These are phyloP conservation scores for Pseudogymnoascus sp. DNA, from an alignment of 2,329 filamentous ascomycete species.

Conservation along the genomic window DNA sequence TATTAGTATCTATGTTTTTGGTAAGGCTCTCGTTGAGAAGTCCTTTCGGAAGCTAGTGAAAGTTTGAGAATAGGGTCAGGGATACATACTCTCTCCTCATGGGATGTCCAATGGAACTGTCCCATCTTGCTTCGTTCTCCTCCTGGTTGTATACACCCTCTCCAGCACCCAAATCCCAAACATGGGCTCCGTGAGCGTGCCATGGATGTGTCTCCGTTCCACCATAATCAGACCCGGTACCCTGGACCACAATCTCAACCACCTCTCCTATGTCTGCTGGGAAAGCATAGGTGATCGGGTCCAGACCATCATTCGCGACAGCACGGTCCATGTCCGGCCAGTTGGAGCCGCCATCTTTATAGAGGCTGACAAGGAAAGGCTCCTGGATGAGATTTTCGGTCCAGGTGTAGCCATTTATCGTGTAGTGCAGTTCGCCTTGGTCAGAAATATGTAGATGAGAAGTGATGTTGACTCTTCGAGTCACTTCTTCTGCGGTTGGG, in stretches of 20 bases:
- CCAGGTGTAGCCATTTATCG: slow-evolving; percentile 30
- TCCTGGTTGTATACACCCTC: slow-evolving; percentile 36
- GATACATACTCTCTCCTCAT: slow-evolving; percentile 6
- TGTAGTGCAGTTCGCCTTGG: slow-evolving; percentile 15
- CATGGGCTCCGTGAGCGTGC: neutral
- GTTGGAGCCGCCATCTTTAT: slow-evolving; percentile 28
- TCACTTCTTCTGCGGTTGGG: slow-evolving; percentile 29
- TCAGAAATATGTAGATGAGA: slow-evolving; percentile 10
- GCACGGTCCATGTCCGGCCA: slow-evolving; percentile 37
- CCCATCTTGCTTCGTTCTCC: slow-evolving; percentile 29
- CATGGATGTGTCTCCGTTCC: slow-evolving; percentile 36
- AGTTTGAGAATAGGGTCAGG: neutral
- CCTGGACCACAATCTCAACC: slow-evolving; percentile 38
- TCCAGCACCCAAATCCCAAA: slow-evolving; percentile 38
- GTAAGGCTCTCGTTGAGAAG: neutral
- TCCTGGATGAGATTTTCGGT: slow-evolving; percentile 24
- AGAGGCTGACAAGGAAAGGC: slow-evolving; percentile 40
- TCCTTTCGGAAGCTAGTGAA: neutral
- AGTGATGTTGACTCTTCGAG: slow-evolving; percentile 30
- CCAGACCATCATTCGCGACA: slow-evolving; percentile 34
- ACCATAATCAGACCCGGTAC: slow-evolving; percentile 29
- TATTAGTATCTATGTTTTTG: neutral
- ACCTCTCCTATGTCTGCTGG: slow-evolving; percentile 40
- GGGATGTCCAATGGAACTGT: neutral
- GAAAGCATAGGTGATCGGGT: slow-evolving; percentile 33